Base-by-base conservation (phyloP, 2,329 filamentous ascomycete species). In the Epicoccum sorghinum region DNA sequence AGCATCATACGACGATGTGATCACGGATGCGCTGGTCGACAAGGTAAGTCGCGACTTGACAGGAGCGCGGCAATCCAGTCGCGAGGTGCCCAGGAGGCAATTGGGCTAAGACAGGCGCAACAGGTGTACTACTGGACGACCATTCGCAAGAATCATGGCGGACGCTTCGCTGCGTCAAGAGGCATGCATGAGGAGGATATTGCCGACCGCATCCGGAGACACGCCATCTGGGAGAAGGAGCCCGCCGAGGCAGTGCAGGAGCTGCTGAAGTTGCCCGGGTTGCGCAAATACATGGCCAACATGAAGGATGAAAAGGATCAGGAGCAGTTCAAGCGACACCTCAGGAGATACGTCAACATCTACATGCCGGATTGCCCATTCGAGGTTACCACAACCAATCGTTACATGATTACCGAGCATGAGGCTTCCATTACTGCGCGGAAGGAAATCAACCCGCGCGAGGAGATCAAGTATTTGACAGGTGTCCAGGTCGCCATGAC, bases 121-220 rank as follows among this genome's bases (percentile, higher is more conserved):
- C 62, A 97, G 93, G 89, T 91, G 8, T 97, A 90, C 76, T 99
- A 95, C 80, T 98, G 95, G 93, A 93, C 93, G 5, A 90, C 86
- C 4, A 96, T 97, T 55, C 93, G 93, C 61, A 99, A 99, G 77
- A 96, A 98, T 69, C 88, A 90, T 57, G 87, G 86, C 51, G 86
- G 86, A 48, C 91, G 90, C 50, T 98, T 96, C 75, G 89, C 90
- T 66, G 84, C 91, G 0, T 91, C 89, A 6, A 88, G 95, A 59
- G 91, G 91, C 36, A 81, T 98, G 45, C 86, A 84, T 48, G 83
- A 87, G 60, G 84, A 88, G 44, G 80, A 85, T 22, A 80, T 89
- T 35, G 81, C 83, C 51, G 77, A 79, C 58, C 84, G 87, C 52
- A 74, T 89, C 30, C 82, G 86, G 39, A 76, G 82, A 61, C 75